Conservation (phyloP, 495 filamentous ascomycete genomes). For the Aspergillus sparsus region DNA sequence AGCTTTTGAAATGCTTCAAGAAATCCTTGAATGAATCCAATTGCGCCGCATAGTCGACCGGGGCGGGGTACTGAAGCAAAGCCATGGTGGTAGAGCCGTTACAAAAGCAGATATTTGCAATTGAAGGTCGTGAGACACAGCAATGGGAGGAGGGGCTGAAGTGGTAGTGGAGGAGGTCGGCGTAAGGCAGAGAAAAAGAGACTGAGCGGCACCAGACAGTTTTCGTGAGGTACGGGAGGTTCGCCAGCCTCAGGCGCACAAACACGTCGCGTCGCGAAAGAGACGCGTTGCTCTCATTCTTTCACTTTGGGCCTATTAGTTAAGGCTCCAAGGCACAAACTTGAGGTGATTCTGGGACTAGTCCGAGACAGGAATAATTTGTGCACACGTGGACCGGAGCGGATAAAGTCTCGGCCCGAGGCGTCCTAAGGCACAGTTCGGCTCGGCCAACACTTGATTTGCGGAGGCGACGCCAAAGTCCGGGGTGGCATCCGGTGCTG, state of each 20-base stretch:
- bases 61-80: slow-evolving; percentile 69
- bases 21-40: slow-evolving; percentile 88
- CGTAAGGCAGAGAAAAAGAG: slow-evolving; percentile 1
- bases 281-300: slow-evolving; percentile 28
- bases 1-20: slow-evolving; percentile 81
- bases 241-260: slow-evolving; percentile 23
- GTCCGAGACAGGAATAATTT: slow-evolving; percentile 8
- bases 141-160: slow-evolving; percentile 10
- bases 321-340: neutral
- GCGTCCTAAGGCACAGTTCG: slow-evolving; percentile 22
- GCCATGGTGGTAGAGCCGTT: slow-evolving; percentile 61
- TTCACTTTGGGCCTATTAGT: slow-evolving; percentile 10
- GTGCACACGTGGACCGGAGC: slow-evolving; percentile 27
- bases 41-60: slow-evolving; percentile 85
- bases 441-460: slow-evolving; percentile 29
- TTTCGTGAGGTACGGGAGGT: slow-evolving; percentile 13
- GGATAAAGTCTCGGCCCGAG: slow-evolving; percentile 42
- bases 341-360: slow-evolving; percentile 11
- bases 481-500: slow-evolving; percentile 29
- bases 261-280: slow-evolving; percentile 35
- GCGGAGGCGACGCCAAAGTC: slow-evolving; percentile 34
- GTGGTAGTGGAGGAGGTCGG: slow-evolving; percentile 15
- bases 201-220: slow-evolving; percentile 14
- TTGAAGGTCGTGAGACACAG: slow-evolving; percentile 19
- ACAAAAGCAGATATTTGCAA: slow-evolving; percentile 19